Conservation (phyloP, 2,329 filamentous ascomycete genomes). For the Apiospora aurea region DNA sequence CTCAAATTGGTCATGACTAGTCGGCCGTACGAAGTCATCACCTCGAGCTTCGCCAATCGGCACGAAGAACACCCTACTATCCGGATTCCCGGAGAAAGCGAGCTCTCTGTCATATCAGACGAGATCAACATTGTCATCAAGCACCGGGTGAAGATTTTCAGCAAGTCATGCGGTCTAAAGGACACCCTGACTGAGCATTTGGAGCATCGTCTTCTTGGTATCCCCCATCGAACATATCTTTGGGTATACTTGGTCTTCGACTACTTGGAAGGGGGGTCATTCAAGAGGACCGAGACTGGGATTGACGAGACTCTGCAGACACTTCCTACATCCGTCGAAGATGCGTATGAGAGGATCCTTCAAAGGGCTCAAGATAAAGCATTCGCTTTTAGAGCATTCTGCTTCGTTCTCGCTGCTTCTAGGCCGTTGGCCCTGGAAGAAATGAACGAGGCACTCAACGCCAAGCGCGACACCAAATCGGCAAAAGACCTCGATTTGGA, state of each 20-base stretch:
- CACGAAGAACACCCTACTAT: background rate
- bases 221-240: constrained; percentile 45
- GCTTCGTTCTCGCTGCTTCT: background rate
- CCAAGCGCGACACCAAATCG: background rate
- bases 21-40: background rate
- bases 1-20: background rate
- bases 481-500: background rate
- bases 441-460: background rate
- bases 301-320: background rate
- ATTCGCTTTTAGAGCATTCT: background rate
- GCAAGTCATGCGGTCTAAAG: background rate
- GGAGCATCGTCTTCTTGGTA: constrained; percentile 30
- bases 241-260: constrained; percentile 47
- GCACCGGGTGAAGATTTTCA: background rate
- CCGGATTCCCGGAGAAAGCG: background rate
- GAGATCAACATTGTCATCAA: background rate
- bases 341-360: background rate
- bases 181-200: constrained; percentile 26
- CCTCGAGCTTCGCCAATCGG: background rate
- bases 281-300: background rate
- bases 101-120: background rate
- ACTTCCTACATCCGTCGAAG: background rate
- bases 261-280: constrained; percentile 32
- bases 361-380: background rate
- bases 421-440: background rate